Evolutionary conservation across 2,329 filamentous ascomycete species (phyloP).

Genomic region (Chaetomium strumarium): DNA sequence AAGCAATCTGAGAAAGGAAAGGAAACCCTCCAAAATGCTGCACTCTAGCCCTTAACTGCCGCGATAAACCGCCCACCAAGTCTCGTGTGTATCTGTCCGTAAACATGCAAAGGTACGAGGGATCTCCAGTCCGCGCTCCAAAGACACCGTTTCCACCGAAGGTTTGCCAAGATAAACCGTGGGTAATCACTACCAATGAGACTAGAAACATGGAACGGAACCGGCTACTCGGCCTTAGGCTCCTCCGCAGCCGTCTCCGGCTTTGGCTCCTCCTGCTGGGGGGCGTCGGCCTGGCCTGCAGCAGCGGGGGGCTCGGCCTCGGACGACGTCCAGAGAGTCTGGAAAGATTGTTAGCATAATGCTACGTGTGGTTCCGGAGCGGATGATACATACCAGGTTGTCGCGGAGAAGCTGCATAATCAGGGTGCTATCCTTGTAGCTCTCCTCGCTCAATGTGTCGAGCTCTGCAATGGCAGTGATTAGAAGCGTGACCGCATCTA

Average conservation of each 20-base stretch:
- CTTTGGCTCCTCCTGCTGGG: slow-evolving; percentile 52
- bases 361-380: background rate
- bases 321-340: slow-evolving; percentile 99
- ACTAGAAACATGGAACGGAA: slow-evolving; percentile 32
- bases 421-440: slow-evolving; percentile 97
- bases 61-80: slow-evolving; percentile 28
- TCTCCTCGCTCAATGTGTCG: slow-evolving; percentile 94
- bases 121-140: slow-evolving; percentile 56
- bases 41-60: slow-evolving; percentile 38
- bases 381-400: slow-evolving; percentile 65
- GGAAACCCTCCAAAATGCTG: slow-evolving; percentile 39
- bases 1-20: slow-evolving; percentile 37
- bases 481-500: slow-evolving; percentile 3
- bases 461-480: slow-evolving; percentile 57
- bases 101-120: slow-evolving; percentile 43
- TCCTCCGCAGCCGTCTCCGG: slow-evolving; percentile 55
- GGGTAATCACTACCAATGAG: slow-evolving; percentile 39
- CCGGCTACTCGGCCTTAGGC: slow-evolving; percentile 60
- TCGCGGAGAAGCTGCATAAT: slow-evolving; percentile 98
- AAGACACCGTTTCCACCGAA: slow-evolving; percentile 55
- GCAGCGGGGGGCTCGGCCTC: slow-evolving; percentile 80
- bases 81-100: slow-evolving; percentile 38
- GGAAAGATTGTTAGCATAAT: slow-evolving; percentile 28
- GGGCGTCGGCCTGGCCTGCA: slow-evolving; percentile 41
- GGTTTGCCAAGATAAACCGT: slow-evolving; percentile 34